Percentiles rank a stretch among this genome's conserved stretches.
Conservation (phyloP, 345 rosid species). For the Theobroma cacao region DNA sequence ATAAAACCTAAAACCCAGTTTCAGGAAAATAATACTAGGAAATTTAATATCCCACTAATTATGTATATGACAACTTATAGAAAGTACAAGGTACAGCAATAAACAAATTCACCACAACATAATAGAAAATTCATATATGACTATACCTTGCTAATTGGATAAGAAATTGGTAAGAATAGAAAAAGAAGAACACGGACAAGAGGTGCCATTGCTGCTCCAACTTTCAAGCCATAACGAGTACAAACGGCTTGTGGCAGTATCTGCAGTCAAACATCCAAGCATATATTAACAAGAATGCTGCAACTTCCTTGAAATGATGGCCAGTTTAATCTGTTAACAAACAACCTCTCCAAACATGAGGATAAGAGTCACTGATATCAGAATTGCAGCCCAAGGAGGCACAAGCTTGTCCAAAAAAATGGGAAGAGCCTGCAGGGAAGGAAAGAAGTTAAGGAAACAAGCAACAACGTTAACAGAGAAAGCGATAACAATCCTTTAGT, state of each 20-base stretch:
- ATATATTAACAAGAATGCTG: conserved; percentile 5
- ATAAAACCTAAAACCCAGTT: conserved; percentile 2
- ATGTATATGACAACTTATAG: conserved; percentile 7
- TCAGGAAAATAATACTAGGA: neutral
- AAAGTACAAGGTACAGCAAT: neutral
- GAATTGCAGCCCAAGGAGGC: conserved; percentile 77
- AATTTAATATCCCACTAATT: neutral
- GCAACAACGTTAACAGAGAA: neutral
- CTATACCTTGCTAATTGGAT: conserved; percentile 92
- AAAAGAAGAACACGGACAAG: conserved; percentile 70
- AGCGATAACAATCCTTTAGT: neutral
- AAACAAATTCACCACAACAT: neutral
- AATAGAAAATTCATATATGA: neutral
- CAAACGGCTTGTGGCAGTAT: conserved; percentile 93
- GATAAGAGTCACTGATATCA: conserved; percentile 80
- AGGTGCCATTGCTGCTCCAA: conserved; percentile 88
- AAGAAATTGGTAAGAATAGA: conserved; percentile 76
- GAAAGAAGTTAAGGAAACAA: conserved; percentile 6
- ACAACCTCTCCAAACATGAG: conserved; percentile 86
- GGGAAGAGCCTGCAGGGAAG: conserved; percentile 59
- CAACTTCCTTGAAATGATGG: neutral
- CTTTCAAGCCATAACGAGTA: conserved; percentile 85
- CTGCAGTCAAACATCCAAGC: conserved; percentile 32
- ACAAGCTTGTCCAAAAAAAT: conserved; percentile 83
- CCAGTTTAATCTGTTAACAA: neutral